Evolutionary conservation across 1,284 basidiomycete genomes (phyloP), one percentile per base, ranked within the genome.

Genomic region (Thecaphora thlaspeos): DNA sequence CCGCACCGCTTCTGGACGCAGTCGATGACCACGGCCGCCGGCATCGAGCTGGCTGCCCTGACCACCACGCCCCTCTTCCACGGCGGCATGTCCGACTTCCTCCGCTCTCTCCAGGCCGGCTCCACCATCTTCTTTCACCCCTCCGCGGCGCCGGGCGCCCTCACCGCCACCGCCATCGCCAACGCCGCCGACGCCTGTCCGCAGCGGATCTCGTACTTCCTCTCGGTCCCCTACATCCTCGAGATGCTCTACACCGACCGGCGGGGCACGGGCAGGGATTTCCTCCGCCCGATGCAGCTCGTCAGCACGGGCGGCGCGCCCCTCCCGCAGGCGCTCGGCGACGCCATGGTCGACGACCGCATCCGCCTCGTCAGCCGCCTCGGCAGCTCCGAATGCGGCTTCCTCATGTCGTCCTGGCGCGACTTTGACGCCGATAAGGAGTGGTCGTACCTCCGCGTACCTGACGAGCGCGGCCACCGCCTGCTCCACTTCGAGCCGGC

Each of bases 381-480:
- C 63, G 85, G 85, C 2, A 80, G 81, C 46, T 82, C 73, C 10
- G 80, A 81, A 63, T 78, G 50, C 32, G 48, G 68, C n/a, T 76
- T 70, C 43, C 72, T 86, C 54, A 78, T 84, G 81, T 81, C 82
- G 65, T 84, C 83, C 10, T 78, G 78, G 46, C 81, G 84, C 12
- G 80, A 83, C 52, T 85, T 83, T 57, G 72, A 67, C 1, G 75
- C 55, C 5, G 86, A 87, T 78, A 83, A 83, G 60, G 81, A 75
- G 19, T 87, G 86, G 85, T 84, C 84, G 64, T 86, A 82, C 80
- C 76, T 85, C 8, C 77, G 82, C 41, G 75, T 78, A 22, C 73
- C 68, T 69, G 83, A 71, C 32, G 22, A 52, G 18, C 34, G 48
- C 2, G 57, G 66, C 2, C 49, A 55, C n/a, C 19, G 30, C 1